These are phyloP conservation scores for Phytophthora cactorum DNA, from an alignment of 352 stramenopile species.

Conservation along the genomic window DNA sequence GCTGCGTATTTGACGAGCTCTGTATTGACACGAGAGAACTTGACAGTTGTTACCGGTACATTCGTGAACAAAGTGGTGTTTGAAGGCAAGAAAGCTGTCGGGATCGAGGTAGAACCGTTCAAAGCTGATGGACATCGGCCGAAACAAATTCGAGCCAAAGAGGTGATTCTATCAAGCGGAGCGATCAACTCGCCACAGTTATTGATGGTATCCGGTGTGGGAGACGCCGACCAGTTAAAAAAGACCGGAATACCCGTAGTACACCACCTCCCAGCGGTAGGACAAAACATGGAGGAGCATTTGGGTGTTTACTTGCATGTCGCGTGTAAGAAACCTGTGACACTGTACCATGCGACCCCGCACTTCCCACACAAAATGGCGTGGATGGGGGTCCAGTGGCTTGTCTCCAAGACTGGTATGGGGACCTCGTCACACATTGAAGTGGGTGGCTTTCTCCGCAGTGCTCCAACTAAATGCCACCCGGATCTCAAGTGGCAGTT, in stretches of 20 bases:
- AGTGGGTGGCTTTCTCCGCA: slow-evolving; percentile 67
- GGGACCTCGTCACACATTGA: slow-evolving; percentile 80
- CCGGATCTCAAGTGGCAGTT: slow-evolving; percentile 90
- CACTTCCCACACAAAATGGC: slow-evolving; percentile 77
- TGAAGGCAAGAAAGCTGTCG: slow-evolving; percentile 68
- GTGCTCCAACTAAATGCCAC: slow-evolving; percentile 62
- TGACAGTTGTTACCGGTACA: slow-evolving; percentile 76
- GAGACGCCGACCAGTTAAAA: slow-evolving; percentile 65
- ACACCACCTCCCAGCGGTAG: slow-evolving; percentile 75
- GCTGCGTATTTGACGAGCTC: slow-evolving; percentile 67
- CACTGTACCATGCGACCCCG: slow-evolving; percentile 81
- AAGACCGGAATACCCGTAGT: slow-evolving; percentile 69
- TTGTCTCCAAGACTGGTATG: slow-evolving; percentile 56
- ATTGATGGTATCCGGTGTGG: slow-evolving; percentile 83
- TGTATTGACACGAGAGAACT: slow-evolving; percentile 50
- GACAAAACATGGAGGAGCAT: slow-evolving; percentile 88
- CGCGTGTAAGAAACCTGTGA: slow-evolving; percentile 81
- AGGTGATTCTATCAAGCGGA: slow-evolving; percentile 83
- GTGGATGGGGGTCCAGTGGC: slow-evolving; percentile 77
- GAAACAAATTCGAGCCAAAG: slow-evolving; percentile 62
- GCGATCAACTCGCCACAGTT: slow-evolving; percentile 88
- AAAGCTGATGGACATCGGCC: slow-evolving; percentile 37
- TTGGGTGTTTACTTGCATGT: slow-evolving; percentile 89
- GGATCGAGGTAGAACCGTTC: slow-evolving; percentile 68
- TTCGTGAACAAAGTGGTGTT: slow-evolving; percentile 86